Evolutionary conservation across 176 grass and related monocot genomes (phyloP).

Genomic region (Rhynchospora breviuscula): DNA sequence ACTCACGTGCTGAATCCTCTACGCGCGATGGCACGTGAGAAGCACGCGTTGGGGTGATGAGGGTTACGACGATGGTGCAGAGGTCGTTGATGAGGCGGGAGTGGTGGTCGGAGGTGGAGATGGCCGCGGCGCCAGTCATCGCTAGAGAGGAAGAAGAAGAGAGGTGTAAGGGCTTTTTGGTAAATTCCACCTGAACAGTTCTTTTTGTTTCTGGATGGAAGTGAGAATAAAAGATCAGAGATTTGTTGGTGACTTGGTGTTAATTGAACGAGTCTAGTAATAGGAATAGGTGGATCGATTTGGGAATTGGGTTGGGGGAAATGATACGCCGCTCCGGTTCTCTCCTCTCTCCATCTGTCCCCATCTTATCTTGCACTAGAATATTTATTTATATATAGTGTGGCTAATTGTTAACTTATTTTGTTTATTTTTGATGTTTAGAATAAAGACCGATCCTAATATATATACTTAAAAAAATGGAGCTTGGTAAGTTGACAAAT

Average conservation of each 20-base stretch:
- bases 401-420: neutral
- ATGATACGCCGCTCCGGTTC: neutral
- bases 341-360: neutral
- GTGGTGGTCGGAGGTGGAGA: slow-evolving; percentile 28
- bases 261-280: neutral
- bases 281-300: neutral
- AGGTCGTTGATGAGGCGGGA: slow-evolving; percentile 75
- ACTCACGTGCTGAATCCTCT: neutral
- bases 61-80: slow-evolving; percentile 41
- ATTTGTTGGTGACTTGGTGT: neutral
- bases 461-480: neutral
- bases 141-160: neutral
- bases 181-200: neutral
- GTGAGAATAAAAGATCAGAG: neutral
- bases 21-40: neutral
- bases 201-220: neutral
- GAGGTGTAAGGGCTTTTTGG: neutral
- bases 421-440: neutral
- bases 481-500: neutral
- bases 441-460: neutral
- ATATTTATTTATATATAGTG: neutral
- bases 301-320: neutral
- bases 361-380: neutral
- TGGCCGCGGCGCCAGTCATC: slow-evolving; percentile 28
- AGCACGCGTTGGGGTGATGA: slow-evolving; percentile 29